Percentiles rank a stretch among this genome's conserved stretches.
Conservation (phyloP, 441 rosid genomes). For the Pelargonium australe region DNA sequence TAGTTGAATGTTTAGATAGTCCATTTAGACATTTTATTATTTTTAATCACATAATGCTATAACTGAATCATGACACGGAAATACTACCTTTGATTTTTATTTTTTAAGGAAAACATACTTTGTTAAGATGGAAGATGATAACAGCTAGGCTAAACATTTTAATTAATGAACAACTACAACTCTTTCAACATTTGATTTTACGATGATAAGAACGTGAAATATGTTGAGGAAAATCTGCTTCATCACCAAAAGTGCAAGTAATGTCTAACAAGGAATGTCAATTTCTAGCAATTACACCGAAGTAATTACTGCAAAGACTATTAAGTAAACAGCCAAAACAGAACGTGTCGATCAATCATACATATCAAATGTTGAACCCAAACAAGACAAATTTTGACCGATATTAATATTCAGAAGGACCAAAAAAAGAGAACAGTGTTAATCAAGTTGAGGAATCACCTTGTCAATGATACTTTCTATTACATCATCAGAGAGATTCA, state of each 20-base stretch:
- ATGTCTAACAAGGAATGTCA: too few species aligned
- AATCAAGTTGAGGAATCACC: constrained; percentile 32
- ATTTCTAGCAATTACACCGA: too few species aligned
- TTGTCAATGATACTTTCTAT: constrained; percentile 90
- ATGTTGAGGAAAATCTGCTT: background rate
- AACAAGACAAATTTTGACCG: background rate
- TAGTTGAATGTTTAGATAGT: too few species aligned
- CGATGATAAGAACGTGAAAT: background rate
- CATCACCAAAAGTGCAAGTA: background rate
- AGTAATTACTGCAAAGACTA: background rate
- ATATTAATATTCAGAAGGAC: background rate
- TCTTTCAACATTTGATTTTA: background rate
- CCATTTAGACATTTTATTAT: too few species aligned
- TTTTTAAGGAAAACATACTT: background rate
- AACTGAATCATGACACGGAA: too few species aligned
- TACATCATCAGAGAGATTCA: constrained; percentile 85
- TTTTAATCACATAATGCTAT: too few species aligned
- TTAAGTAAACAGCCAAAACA: background rate
- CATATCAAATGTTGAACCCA: background rate
- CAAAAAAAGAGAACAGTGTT: background rate
- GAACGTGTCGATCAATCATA: background rate
- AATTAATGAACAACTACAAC: background rate
- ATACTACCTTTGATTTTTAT: background rate
- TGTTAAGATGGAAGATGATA: background rate
- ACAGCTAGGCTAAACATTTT: background rate